Evolutionary conservation across 2,329 filamentous ascomycete genomes (phyloP), one percentile per base, ranked within the genome.

Genomic region (Fusarium clavum): DNA sequence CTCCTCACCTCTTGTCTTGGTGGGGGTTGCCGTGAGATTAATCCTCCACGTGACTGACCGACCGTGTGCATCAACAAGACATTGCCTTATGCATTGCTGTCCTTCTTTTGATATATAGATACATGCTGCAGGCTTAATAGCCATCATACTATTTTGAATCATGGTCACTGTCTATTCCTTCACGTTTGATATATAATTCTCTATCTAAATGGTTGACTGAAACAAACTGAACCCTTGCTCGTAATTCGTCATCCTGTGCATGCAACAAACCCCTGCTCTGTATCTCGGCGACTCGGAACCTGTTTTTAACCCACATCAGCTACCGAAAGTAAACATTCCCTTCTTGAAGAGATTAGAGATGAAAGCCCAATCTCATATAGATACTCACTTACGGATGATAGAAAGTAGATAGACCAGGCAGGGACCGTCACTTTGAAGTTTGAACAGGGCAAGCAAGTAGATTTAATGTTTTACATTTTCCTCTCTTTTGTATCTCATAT

Each of bases 1-100:
- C 71, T 52, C 40, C 41, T 38, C 68, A 38, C 34, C 72, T 69
- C 70, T 54, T 62, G 77, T 71, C 72, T 70, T 72, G 61, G 64
- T 78, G 77, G 77, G 77, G 77, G 61, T 69, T 77, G 73, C 72
- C 75, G 73, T 75, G 72, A 75, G 75, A 78, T 75, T 53, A 29
- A 46, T 56, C 38, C 41, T 62, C 66, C 78, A 79, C 78, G 78
- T 79, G 78, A 79, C 73, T 61, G 38, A 40, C 24, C 25, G 56
- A 56, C 38, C 25, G 67, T 72, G 69, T 71, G 61, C 67, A 69
- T 73, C 62, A 74, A 59, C 54, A 38, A 46, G 27, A 12, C 12
- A 24, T 25, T 22, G 49, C 6, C 12, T 29, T 29, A 10, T 34
- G 20, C 27, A 20, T 10, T 14, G 18, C 27, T 40, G 18, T n/a